A percentile compares a stretch with the other conserved stretches of the same genome.
phyloP scores from a whole-genome alignment of 225 moss, liverwort and hornwort species.

The Takakia lepidozioides region DNA sequence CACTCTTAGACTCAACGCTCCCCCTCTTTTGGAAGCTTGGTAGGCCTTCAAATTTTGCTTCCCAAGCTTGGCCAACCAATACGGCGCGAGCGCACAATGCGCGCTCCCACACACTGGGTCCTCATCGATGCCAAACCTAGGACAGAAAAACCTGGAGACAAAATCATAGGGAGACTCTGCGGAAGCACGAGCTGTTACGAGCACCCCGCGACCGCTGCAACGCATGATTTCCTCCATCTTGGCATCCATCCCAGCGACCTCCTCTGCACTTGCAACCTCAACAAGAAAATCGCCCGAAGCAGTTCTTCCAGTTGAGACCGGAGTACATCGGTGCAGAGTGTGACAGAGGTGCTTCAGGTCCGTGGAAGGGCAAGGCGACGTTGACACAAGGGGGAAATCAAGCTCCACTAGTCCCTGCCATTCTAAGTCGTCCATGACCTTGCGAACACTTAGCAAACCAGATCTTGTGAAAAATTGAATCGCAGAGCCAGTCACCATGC shows the following conservation, averaged over 20 bases:
- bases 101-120: constrained; percentile 44
- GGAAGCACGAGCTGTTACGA: constrained; percentile 19
- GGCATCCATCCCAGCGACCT: constrained; percentile 19
- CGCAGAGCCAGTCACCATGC: constrained; percentile 3
- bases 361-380: neutral
- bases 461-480: constrained; percentile 23
- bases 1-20: constrained; percentile 25
- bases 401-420: constrained; percentile 30
- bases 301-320: constrained; percentile 11
- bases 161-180: constrained; percentile 21
- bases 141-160: constrained; percentile 41
- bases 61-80: constrained; percentile 35
- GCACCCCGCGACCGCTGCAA: constrained; percentile 12
- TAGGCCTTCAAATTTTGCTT: constrained; percentile 31
- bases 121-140: constrained; percentile 24
- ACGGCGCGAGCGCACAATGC: constrained; percentile 36
- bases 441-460: constrained; percentile 17
- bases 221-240: constrained; percentile 17
- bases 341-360: constrained; percentile 6
- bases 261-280: constrained; percentile 24
- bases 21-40: constrained; percentile 36
- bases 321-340: constrained; percentile 10
- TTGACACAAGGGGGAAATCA: constrained; percentile 19
- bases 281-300: constrained; percentile 15
- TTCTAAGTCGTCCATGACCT: constrained; percentile 6